Evolutionary conservation across 257 asterid genomes (phyloP), one percentile per base, ranked within the genome.

Genomic region (Solanum pennellii): DNA sequence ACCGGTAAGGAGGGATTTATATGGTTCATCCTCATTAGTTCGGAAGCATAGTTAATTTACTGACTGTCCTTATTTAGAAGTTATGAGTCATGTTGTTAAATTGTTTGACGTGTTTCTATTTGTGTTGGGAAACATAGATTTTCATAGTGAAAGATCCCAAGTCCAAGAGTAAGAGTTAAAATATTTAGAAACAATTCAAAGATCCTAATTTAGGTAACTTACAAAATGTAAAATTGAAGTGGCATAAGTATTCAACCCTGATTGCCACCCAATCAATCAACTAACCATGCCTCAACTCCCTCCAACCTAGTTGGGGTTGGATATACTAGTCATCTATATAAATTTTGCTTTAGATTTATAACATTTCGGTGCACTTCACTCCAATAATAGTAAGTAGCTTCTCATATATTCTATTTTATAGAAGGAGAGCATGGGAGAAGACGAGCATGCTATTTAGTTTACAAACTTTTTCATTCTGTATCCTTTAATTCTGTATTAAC

Each of bases 331-430:
- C 65, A 56, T 56, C 0, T 56, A 56, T 56, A 0, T 56, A 56
- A 7, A 56, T 56, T 56, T 0, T 56, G 12, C 12, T 20, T 56
- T 56, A 56, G 65, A 20, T 56, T 20, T 56, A 56, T 56, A 56
- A 20, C 20, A n/a, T 56, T 0, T 7, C 65, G 0, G 65, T 20
- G 1, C 0, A 20, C 25, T 56, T 56, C 25, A 56, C 18, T 52
- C 11, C 11, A 52, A 52, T 52, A 52, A 18, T 52, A 0, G n/a
- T 0, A 14, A 14, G 20, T 52, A 52, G 62, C 7, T 52, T 52
- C 62, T 52, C 62, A 52, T 52, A 52, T 18, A 18, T 52, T 52
- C 62, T 52, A 16, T 52, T 52, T 52, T 52, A 52, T 52, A 52
- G 11, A 18, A 52, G 62, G 62, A 0, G 62, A 52, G 62, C 42